phyloP scores from a whole-genome alignment of 139 green algal genomes.

The Diplosphaera chodatii region DNA sequence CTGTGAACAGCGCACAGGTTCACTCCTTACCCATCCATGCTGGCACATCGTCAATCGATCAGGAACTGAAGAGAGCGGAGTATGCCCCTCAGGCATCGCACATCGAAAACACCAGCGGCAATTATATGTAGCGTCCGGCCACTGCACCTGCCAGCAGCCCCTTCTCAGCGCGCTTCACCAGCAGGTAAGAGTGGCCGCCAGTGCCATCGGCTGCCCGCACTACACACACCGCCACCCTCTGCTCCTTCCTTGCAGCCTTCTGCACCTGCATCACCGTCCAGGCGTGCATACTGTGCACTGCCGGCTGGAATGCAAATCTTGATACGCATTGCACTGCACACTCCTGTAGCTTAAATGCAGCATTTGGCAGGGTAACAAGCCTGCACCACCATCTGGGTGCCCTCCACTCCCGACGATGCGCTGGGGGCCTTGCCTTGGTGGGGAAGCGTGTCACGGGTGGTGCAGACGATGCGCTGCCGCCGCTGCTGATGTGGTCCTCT shows the following conservation, averaged over 20 bases:
- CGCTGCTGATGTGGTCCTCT: not conserved
- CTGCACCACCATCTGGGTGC: no score
- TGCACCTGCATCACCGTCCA: conserved; percentile 34
- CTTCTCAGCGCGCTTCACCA: conserved; percentile 47
- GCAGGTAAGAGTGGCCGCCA: conserved; percentile 24
- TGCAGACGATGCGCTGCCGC: conserved; percentile 4
- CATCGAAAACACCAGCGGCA: not conserved
- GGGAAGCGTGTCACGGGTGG: conserved; percentile 45
- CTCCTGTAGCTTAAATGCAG: no score
- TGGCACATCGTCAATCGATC: no score
- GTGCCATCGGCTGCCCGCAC: conserved; percentile 22
- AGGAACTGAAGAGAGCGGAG: no score
- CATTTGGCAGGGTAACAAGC: no score
- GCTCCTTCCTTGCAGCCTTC: conserved; percentile 45
- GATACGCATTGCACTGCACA: no score
- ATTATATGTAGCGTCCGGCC: not conserved
- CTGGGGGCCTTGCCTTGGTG: conserved; percentile 19
- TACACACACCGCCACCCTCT: conserved; percentile 48
- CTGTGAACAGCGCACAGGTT: conserved; percentile 11
- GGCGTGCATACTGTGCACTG: no score
- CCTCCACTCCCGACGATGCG: no score
- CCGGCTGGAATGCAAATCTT: no score
- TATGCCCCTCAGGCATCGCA: no score
- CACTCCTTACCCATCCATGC: not conserved
- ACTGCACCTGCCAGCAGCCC: conserved; percentile 49